phyloP scores from a whole-genome alignment of 2,329 filamentous ascomycete genomes.

The Aspergillus tubingensis region DNA sequence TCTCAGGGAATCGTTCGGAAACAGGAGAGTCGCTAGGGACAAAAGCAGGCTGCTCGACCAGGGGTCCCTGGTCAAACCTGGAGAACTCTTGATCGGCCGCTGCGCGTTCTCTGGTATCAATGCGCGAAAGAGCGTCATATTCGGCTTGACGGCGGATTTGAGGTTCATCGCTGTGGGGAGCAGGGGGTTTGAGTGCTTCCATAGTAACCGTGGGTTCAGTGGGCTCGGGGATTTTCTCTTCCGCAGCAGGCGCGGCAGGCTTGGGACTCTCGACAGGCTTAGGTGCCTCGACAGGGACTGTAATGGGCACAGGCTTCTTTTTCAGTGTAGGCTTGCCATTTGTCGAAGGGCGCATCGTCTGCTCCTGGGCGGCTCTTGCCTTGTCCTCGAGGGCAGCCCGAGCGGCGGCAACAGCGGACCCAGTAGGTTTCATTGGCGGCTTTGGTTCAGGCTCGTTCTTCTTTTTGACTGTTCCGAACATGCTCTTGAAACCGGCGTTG shows the following conservation, averaged over 20 bases:
- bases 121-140: constrained; percentile 60
- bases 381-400: constrained; percentile 45
- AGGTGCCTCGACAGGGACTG: constrained; percentile 13
- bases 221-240: constrained; percentile 22
- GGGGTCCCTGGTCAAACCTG: constrained; percentile 83
- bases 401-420: constrained; percentile 45
- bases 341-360: constrained; percentile 21
- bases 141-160: constrained; percentile 53
- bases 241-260: constrained; percentile 1
- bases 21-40: constrained; percentile 57
- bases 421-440: constrained; percentile 36
- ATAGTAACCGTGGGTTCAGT: neutral
- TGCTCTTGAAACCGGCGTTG: constrained; percentile 46
- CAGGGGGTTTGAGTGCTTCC: constrained; percentile 25
- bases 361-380: constrained; percentile 37
- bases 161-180: constrained; percentile 36
- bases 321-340: constrained; percentile 33
- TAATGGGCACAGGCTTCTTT: constrained; percentile 36
- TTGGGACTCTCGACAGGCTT: constrained; percentile 11
- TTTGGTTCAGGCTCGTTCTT: constrained; percentile 31
- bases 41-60: constrained; percentile 84
- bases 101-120: constrained; percentile 54
- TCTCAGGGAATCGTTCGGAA: constrained; percentile 20
- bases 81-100: constrained; percentile 56
- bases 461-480: constrained; percentile 47